Conservation (phyloP, 177 flowering plant species). For the Telopea speciosissima region DNA sequence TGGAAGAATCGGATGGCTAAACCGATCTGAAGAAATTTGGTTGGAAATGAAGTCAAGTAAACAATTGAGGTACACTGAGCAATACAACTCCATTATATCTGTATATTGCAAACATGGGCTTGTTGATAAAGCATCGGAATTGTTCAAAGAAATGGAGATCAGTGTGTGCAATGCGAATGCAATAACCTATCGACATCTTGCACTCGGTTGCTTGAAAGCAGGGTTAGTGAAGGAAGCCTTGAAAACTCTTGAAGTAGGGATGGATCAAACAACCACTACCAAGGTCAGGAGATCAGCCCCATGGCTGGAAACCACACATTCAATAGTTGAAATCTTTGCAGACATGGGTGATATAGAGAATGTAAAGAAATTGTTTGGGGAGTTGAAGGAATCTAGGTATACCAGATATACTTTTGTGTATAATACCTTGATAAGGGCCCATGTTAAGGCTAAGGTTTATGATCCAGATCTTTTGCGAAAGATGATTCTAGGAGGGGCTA, state of each 20-base stretch:
- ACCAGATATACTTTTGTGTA: conserved; percentile 75
- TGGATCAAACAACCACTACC: conserved; percentile 24
- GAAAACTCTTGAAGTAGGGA: conserved; percentile 62
- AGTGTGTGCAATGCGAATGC: conserved; percentile 68
- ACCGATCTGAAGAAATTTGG: conserved; percentile 79
- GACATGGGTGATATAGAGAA: conserved; percentile 75
- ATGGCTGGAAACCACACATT: conserved; percentile 83
- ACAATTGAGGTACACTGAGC: conserved; percentile 57
- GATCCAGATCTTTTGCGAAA: conserved; percentile 64
- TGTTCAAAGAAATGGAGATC: conserved; percentile 59
- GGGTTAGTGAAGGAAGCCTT: conserved; percentile 52
- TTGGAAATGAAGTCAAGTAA: conserved; percentile 54
- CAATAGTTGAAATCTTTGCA: conserved; percentile 65
- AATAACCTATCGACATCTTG: conserved; percentile 81
- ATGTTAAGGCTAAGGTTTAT: conserved; percentile 75
- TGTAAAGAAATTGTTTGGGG: conserved; percentile 69
- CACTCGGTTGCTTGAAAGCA: conserved; percentile 76
- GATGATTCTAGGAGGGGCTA: conserved; percentile 87
- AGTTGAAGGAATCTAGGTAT: conserved; percentile 58
- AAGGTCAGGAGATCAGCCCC: conserved; percentile 65
- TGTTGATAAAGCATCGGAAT: conserved; percentile 50
- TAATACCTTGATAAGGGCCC: conserved; percentile 72
- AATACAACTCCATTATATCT: conserved; percentile 70
- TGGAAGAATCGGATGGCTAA: conserved; percentile 57
- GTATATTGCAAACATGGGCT: conserved; percentile 70